Evolutionary conservation across 352 stramenopile species (phyloP), one percentile per base, ranked within the genome.

Genomic region (Blastocystis sp.): DNA sequence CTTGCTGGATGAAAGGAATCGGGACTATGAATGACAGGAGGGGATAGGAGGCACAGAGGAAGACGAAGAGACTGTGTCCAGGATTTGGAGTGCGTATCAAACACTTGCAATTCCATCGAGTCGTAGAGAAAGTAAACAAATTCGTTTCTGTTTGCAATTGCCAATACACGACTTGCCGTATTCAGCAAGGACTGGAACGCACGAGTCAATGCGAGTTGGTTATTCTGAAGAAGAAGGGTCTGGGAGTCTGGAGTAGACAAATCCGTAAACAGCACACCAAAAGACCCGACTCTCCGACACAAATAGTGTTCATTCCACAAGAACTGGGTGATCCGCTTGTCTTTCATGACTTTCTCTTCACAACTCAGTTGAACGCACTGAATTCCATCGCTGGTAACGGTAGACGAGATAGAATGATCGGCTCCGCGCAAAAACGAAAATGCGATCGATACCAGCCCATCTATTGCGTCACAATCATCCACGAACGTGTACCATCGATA

Each of bases 71-170:
- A 17, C 21, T 21, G 34, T 28, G 24, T 28, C 62, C 62, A 69
- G 19, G n/a, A 17, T 34, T 2, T 42, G 17, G n/a, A 42, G n/a
- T 10, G n/a, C 11, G 40, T 21, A 28, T 69, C 40, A 28, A 34
- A 69, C 10, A 69, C n/a, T 17, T 69, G 62, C 24, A 69, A 28
- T 42, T 21, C 24, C 17, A 11, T 28, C 11, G 62, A 69, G 40
- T 40, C 40, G 62, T 42, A 69, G 62, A 69, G 62, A 69, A 69
- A 69, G 40, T 69, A 69, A 28, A 69, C 21, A 11, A 21, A 4
- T 9, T 69, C 40, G 19, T 69, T 40, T 21, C 21, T 42, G 40
- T 42, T 42, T 42, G 62, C 62, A 28, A 69, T 69, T 42, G 24
- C 62, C 11, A 69, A 4, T 40, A 69, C 21, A 38, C 21, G 17